phyloP scores from a whole-genome alignment of 257 asterid species.

The Datura wrightii region DNA sequence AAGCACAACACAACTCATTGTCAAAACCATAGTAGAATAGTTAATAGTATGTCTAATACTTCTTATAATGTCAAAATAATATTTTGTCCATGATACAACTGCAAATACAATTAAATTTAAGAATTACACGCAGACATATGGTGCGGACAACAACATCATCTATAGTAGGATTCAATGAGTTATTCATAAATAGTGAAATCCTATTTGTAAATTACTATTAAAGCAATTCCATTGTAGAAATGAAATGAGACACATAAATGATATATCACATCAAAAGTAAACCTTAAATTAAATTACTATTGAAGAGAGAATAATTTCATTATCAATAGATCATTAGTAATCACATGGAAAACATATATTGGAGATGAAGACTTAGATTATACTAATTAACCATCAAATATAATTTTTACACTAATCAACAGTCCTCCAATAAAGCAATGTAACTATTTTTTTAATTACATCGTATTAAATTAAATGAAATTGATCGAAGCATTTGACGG shows the following conservation, averaged over 20 bases:
- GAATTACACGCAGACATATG: not conserved
- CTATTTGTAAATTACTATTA: not conserved
- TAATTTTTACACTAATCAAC: not conserved
- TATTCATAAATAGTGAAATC: not conserved
- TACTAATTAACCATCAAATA: not conserved
- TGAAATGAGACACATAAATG: not conserved
- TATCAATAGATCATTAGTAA: not conserved
- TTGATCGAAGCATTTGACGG: too few species aligned
- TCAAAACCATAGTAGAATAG: too few species aligned
- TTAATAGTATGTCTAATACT: too few species aligned
- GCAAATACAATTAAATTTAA: not conserved
- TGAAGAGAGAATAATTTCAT: not conserved
- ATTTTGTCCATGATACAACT: too few species aligned
- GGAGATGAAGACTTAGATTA: not conserved
- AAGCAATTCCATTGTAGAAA: too few species aligned
- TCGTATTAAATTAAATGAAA: too few species aligned
- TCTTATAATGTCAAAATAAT: too few species aligned
- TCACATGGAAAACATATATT: not conserved
- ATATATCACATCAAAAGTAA: not conserved
- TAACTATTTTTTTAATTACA: too few species aligned
- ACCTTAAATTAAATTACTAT: not conserved
- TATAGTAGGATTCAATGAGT: not conserved
- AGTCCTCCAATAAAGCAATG: too few species aligned
- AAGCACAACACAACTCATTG: too few species aligned
- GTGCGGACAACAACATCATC: not conserved